Conservation (phyloP, 805 yeast genomes). For the Millerago galiae region DNA sequence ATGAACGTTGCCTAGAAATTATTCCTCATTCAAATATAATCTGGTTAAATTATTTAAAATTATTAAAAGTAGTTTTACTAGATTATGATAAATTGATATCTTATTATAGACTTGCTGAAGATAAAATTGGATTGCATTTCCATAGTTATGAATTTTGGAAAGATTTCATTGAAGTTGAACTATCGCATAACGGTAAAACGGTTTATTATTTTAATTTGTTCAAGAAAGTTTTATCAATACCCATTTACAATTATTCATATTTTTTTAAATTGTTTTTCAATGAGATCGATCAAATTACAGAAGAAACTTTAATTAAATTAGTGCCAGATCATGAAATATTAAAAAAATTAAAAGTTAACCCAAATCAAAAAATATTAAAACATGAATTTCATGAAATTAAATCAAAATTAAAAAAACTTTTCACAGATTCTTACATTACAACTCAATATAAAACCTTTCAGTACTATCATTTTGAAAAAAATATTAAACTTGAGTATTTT, state of each 20-base stretch:
- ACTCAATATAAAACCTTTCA: conserved; percentile 49
- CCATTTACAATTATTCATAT: conserved; percentile 45
- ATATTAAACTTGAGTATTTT: conserved; percentile 32
- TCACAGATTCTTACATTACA: conserved; percentile 47
- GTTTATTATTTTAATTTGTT: conserved; percentile 28
- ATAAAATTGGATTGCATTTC: conserved; percentile 45
- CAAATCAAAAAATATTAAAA: conserved; percentile 5
- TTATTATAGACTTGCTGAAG: conserved; percentile 42
- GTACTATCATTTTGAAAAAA: conserved; percentile 42
- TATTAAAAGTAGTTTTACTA: conserved; percentile 26
- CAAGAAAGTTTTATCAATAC: conserved; percentile 47
- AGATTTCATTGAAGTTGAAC: conserved; percentile 37
- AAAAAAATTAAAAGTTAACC: conserved; percentile 17
- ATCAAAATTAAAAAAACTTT: conserved; percentile 37
- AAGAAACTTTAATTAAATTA: conserved; percentile 8
- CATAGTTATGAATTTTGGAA: conserved; percentile 46
- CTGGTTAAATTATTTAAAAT: conserved; percentile 45
- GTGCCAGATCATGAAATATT: conserved; percentile 14
- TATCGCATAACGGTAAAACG: conserved; percentile 29
- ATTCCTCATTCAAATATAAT: conserved; percentile 40
- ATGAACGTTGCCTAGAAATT: conserved; percentile 30
- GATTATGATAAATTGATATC: conserved; percentile 27
- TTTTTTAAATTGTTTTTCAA: conserved; percentile 36
- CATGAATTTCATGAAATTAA: conserved; percentile 24
- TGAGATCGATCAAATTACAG: conserved; percentile 22